Conservation (phyloP, 148 eudicot genomes). For the Amaranthus cruentus region DNA sequence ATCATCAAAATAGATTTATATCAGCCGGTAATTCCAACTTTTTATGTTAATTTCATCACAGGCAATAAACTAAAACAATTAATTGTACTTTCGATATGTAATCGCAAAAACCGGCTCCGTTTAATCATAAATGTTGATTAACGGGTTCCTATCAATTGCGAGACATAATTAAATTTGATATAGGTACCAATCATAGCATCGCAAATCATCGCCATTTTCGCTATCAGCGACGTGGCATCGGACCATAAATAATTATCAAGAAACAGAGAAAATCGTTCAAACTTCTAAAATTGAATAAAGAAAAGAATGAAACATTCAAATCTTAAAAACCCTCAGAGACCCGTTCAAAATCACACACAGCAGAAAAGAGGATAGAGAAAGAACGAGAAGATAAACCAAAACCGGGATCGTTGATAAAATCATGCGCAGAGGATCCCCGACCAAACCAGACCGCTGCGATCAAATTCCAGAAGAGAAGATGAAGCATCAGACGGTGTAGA, state of each 20-base stretch:
- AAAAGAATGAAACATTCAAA: neutral
- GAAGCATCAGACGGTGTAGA: neutral
- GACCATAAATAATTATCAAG: conserved; percentile 18
- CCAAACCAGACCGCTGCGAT: conserved; percentile 24
- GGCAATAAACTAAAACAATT: conserved; percentile 10
- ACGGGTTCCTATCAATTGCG: conserved; percentile 74
- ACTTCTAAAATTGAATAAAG: neutral
- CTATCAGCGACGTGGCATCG: conserved; percentile 83
- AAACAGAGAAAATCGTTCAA: neutral
- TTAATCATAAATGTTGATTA: conserved; percentile 38
- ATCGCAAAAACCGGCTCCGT: conserved; percentile 74
- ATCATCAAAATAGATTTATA: conserved; percentile 27
- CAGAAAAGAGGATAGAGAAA: conserved; percentile 24
- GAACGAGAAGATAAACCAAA: neutral
- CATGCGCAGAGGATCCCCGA: conserved; percentile 25
- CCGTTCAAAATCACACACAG: conserved; percentile 67
- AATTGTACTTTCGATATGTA: conserved; percentile 28
- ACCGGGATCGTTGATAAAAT: neutral
- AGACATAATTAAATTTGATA: conserved; percentile 31
- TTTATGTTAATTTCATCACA: conserved; percentile 34
- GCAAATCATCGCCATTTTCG: conserved; percentile 45
- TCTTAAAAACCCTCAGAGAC: conserved; percentile 55
- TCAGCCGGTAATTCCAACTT: conserved; percentile 79
- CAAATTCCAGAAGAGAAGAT: neutral
- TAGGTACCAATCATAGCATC: conserved; percentile 71